A percentile compares a stretch with the other conserved stretches of the same genome.
Conservation (phyloP, 116 monocot genomes). For the Cymodocea nodosa region DNA sequence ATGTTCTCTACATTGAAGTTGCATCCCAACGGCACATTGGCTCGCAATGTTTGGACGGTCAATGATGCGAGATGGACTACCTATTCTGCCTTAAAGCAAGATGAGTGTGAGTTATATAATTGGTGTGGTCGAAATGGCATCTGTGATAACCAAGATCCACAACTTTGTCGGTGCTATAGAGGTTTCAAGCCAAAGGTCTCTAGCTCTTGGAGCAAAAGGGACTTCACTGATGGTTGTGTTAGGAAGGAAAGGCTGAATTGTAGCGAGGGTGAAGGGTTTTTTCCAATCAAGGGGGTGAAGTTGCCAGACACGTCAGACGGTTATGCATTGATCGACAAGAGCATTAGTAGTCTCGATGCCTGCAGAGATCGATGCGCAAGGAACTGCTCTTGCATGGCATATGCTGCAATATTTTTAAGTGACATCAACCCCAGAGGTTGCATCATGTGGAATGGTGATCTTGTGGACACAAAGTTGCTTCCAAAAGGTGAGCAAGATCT, state of each 20-base stretch:
- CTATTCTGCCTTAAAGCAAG: not conserved
- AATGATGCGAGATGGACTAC: too few relatives aligned
- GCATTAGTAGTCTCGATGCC: not conserved
- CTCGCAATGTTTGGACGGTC: too few relatives aligned
- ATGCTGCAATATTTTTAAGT: not conserved
- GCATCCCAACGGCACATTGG: too few relatives aligned
- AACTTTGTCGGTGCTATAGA: not conserved
- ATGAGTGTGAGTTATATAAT: not conserved
- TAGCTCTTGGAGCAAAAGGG: not conserved
- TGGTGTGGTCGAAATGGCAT: too few relatives aligned
- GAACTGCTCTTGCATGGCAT: not conserved
- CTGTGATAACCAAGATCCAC: not conserved
- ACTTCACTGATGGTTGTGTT: not conserved
- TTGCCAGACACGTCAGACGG: not conserved
- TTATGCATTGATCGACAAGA: not conserved
- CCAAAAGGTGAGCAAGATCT: not conserved
- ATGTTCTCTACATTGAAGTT: too few relatives aligned
- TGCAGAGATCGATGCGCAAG: too few relatives aligned
- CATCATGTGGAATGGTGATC: slow-evolving; percentile 2
- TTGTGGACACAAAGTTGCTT: not conserved
- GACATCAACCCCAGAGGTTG: not conserved
- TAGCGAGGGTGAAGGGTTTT: not conserved
- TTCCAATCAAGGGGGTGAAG: not conserved
- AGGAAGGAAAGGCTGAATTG: slow-evolving; percentile 1
- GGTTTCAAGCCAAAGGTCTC: not conserved